A percentile compares a stretch with the other conserved stretches of the same genome.
phyloP scores from a whole-genome alignment of 1,139 yeast genomes.

The Pichiaceae sp. region DNA sequence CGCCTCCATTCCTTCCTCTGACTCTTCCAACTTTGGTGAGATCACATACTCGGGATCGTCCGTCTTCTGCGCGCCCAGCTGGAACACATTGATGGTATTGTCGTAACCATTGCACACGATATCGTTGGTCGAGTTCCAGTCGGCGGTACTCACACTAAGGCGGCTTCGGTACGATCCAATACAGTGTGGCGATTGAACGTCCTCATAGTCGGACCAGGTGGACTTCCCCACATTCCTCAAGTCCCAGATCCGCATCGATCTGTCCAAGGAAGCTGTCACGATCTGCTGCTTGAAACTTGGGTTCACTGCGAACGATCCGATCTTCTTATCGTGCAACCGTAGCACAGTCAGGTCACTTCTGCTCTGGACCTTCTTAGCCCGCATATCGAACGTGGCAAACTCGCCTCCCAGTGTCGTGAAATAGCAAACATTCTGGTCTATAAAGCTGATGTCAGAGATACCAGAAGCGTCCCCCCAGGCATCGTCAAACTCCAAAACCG shows the following conservation, averaged over 20 bases:
- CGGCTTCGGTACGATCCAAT: conserved; percentile 64
- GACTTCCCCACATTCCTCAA: conserved; percentile 40
- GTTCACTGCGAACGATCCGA: conserved; percentile 78
- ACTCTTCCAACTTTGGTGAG: conserved; percentile 14
- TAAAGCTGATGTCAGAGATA: conserved; percentile 51
- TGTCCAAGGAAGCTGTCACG: conserved; percentile 82
- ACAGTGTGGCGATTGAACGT: conserved; percentile 36
- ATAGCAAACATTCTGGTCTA: conserved; percentile 49
- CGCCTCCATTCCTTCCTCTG: conserved; percentile 11
- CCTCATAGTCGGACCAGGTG: conserved; percentile 38
- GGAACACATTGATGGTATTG: conserved; percentile 62
- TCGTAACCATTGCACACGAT: conserved; percentile 92
- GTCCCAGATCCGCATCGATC: conserved; percentile 84
- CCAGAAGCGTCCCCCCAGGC: conserved; percentile 47
- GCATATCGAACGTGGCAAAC: conserved; percentile 60
- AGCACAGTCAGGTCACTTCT: conserved; percentile 29
- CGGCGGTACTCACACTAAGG: conserved; percentile 76
- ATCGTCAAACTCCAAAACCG: conserved; percentile 45
- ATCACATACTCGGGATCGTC: conserved; percentile 9
- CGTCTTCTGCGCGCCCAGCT: conserved; percentile 34
- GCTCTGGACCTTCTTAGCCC: conserved; percentile 31
- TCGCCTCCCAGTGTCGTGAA: conserved; percentile 76
- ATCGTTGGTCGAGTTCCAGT: conserved; percentile 71
- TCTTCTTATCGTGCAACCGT: conserved; percentile 78
- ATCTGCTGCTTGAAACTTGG: conserved; percentile 57